Conservation (phyloP, 2,329 filamentous ascomycete genomes). For the Decorospora gaudefroyi region DNA sequence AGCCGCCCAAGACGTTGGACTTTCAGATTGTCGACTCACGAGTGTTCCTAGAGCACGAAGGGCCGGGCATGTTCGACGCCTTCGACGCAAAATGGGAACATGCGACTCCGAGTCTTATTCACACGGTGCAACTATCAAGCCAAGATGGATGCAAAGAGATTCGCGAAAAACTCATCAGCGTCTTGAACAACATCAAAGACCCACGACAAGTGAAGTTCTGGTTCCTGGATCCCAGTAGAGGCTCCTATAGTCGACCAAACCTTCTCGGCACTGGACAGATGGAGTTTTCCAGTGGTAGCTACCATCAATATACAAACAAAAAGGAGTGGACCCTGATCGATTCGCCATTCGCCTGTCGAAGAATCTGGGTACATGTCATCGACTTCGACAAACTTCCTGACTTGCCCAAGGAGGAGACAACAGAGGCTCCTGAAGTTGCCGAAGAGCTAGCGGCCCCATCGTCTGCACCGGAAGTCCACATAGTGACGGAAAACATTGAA, state of each 20-base stretch:
- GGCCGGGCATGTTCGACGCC: constrained; percentile 45
- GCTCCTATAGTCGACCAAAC: constrained; percentile 36
- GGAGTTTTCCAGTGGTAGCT: constrained; percentile 40
- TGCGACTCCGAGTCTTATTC: constrained; percentile 17
- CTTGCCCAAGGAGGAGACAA: constrained; percentile 26
- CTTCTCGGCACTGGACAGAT: constrained; percentile 40
- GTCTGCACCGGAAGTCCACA: neutral
- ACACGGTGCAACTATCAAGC: constrained; percentile 30
- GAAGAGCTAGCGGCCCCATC: neutral
- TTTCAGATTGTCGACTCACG: constrained; percentile 44
- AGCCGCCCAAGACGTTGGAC: constrained; percentile 20
- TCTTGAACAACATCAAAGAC: constrained; percentile 41
- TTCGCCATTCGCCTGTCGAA: constrained; percentile 27
- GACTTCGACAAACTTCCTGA: constrained; percentile 40
- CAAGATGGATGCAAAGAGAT: constrained; percentile 37
- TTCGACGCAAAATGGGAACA: constrained; percentile 35
- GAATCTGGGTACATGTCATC: constrained; percentile 44
- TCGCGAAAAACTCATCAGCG: constrained; percentile 34
- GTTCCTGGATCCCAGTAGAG: constrained; percentile 43
- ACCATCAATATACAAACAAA: constrained; percentile 31
- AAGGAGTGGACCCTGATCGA: constrained; percentile 37
- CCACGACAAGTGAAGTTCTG: constrained; percentile 49
- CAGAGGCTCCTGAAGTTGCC: constrained; percentile 1
- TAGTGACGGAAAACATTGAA: neutral
- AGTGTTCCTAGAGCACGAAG: constrained; percentile 43